A percentile compares a stretch with the other conserved stretches of the same genome.
Conservation (phyloP, 805 yeast species). For the Wickerhamiella azymoides region DNA sequence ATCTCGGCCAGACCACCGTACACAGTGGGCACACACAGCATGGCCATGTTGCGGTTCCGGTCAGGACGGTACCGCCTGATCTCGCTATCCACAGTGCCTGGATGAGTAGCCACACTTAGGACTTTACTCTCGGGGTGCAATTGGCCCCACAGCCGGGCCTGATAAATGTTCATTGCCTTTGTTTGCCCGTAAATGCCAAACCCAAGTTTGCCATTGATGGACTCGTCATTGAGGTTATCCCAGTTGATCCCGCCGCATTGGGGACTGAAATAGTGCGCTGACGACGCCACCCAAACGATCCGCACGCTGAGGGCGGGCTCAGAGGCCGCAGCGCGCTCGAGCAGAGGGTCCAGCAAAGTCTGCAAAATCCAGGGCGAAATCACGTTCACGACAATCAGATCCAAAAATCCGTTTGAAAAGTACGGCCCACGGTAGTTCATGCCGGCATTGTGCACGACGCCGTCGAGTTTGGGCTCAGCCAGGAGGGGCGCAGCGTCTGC, state of each 20-base stretch:
- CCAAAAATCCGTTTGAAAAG: slow-evolving; percentile 13
- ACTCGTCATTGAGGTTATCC: slow-evolving; percentile 27
- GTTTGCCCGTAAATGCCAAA: slow-evolving; percentile 31
- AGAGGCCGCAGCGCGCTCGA: slow-evolving; percentile 26
- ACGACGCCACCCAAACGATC: slow-evolving; percentile 34
- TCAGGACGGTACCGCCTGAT: slow-evolving; percentile 23
- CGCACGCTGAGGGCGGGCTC: slow-evolving; percentile 23
- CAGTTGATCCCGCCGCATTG: slow-evolving; percentile 29
- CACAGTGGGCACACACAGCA: slow-evolving; percentile 16
- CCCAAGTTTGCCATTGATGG: slow-evolving; percentile 12
- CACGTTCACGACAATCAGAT: slow-evolving; percentile 33
- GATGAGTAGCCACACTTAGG: slow-evolving; percentile 28
- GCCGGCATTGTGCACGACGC: slow-evolving; percentile 27
- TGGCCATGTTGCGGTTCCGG: slow-evolving; percentile 14
- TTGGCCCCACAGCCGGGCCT: slow-evolving; percentile 27
- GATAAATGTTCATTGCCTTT: slow-evolving; percentile 32
- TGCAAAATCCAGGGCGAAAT: slow-evolving; percentile 35
- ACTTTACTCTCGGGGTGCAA: slow-evolving; percentile 22
- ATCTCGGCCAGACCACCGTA: slow-evolving; percentile 36
- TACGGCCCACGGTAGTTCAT: slow-evolving; percentile 16
- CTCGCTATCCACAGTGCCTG: slow-evolving; percentile 31
- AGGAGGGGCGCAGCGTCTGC: slow-evolving; percentile 26
- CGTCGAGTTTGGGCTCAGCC: slow-evolving; percentile 22
- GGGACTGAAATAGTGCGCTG: slow-evolving; percentile 26
- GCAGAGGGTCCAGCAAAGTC: slow-evolving; percentile 22